These are phyloP conservation scores for Magnusiomyces magnusii DNA, from an alignment of 1,139 yeast genomes.

Conservation along the genomic window DNA sequence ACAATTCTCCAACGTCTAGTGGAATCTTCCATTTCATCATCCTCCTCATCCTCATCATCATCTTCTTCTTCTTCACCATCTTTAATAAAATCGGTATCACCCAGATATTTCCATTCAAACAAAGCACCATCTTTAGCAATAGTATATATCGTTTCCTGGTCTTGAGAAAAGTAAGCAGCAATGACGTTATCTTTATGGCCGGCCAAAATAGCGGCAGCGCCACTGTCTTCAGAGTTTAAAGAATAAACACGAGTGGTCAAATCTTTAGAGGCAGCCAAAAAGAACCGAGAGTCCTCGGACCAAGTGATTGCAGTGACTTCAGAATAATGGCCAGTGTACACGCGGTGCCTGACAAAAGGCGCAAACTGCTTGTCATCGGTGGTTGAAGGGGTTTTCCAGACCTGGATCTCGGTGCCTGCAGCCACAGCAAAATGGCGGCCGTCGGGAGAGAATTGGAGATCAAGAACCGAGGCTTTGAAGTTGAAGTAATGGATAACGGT, in stretches of 20 bases:
- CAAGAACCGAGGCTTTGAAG: constrained; percentile 70
- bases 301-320: constrained; percentile 74
- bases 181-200: constrained; percentile 91
- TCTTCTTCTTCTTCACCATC: constrained; percentile 35
- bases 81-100: constrained; percentile 41
- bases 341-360: constrained; percentile 85
- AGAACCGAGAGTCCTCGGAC: constrained; percentile 86
- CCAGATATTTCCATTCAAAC: constrained; percentile 81
- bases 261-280: constrained; percentile 82
- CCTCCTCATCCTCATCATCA: constrained; percentile 16
- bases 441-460: constrained; percentile 79
- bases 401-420: constrained; percentile 72
- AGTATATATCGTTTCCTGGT: constrained; percentile 86
- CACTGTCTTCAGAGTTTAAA: constrained; percentile 60
- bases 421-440: constrained; percentile 86
- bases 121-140: constrained; percentile 93
- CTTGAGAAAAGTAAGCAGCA: constrained; percentile 74
- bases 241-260: constrained; percentile 86
- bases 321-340: constrained; percentile 88
- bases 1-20: constrained; percentile 68
- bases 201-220: constrained; percentile 76
- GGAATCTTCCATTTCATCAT: constrained; percentile 18
- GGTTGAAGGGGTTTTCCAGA: constrained; percentile 86
- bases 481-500: constrained; percentile 94
- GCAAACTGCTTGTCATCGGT: constrained; percentile 75